Base-by-base conservation (phyloP, 2,329 filamentous ascomycete species). In the Hymenoscyphus infarciens region DNA sequence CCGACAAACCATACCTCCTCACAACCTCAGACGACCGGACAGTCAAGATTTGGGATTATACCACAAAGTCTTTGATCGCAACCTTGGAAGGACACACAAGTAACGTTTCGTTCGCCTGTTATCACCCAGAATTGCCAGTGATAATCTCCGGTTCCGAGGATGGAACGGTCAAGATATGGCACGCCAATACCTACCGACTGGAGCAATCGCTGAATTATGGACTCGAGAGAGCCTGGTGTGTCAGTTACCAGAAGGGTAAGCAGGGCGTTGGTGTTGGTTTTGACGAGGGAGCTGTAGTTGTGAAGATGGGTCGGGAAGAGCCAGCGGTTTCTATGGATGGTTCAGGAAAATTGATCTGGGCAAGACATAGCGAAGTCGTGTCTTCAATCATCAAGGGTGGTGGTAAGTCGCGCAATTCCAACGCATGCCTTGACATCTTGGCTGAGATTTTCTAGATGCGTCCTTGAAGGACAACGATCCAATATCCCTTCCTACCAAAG, bases 21-120 rank as follows among this genome's bases (percentile, higher is more conserved):
- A 99, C 95, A 27, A 97, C 94, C 15, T 97, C 92, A 7, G 95
- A 99, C 75, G 95, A 98, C 77, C 87, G 91, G 72, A 98, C 94
- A 0, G 92, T 98, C 71, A 98, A 98, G 82, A 87, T 99, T 61
- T 99, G 95, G 94, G 95, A 99, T 75, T 98, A 99, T 81, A 98
- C 94, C 13, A 98, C 93, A 57, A 99, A 99, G 79, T 95, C 92
- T 13, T 82, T 98, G 68, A 97, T 98, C 74, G 95, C 95, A 33
- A 98, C 94, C 2, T 83, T 99, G 56, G 95, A 99, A 77, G 95
- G 95, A 31, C 95, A 99, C 77, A 96, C 92, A 33, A 97, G 93
- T 77, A 99, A 99, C 73, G 95, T 99, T 56, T 97, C 93, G 2
- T 99, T 98, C 74, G 95, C 95, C 57, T 96, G 93, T 77, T 99